Base-by-base conservation (phyloP, 352 stramenopile species). In the Phytophthora sansomeana region DNA sequence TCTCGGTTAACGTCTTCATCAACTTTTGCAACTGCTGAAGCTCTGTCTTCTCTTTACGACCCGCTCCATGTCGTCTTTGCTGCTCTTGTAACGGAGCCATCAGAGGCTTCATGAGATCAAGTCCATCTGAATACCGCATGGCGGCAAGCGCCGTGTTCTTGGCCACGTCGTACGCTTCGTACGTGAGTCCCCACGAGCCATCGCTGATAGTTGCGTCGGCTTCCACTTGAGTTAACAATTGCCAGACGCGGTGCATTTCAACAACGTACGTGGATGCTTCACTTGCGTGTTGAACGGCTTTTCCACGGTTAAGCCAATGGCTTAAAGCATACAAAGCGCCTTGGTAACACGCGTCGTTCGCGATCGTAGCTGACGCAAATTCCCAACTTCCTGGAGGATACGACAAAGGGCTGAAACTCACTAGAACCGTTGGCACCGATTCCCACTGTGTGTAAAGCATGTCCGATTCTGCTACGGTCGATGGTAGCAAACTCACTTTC, bases 261-360 rank as follows among this genome's bases (percentile, higher is more conserved):
- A 77, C 44, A 0, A 85, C 73, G 19, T 76, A 77, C 21, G 64
- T 66, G 16, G 69, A 67, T 1, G 84, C 63, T 14, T 77, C 54
- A 9, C 56, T 58, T 28, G 78, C 47, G 9, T 58, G 59, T 13
- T 71, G 48, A 8, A 81, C 58, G 0, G 30, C 50, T 56, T 70
- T 70, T 0, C 58, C 63, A 50, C 66, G 39, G 1, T 70, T 38
- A n/a, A 90, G 52, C 77, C 72, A 84, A 52, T 85, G 68, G 8
- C 74, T 71, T 17, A 88, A 65, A 13, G 67, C 48, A 19, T 76
- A 77, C 8, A 90, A 57, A 4, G 55, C 71, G 4, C 52, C 42
- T 60, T 90, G 81, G 49, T 90, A 90, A n/a, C 72, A 63, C 6
- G 65, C 75, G 38, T 89, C 81, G 39, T 84, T 75, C n/a, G 55